Base-by-base conservation (phyloP, 805 yeast genomes). In the Yarrowia bubula region DNA sequence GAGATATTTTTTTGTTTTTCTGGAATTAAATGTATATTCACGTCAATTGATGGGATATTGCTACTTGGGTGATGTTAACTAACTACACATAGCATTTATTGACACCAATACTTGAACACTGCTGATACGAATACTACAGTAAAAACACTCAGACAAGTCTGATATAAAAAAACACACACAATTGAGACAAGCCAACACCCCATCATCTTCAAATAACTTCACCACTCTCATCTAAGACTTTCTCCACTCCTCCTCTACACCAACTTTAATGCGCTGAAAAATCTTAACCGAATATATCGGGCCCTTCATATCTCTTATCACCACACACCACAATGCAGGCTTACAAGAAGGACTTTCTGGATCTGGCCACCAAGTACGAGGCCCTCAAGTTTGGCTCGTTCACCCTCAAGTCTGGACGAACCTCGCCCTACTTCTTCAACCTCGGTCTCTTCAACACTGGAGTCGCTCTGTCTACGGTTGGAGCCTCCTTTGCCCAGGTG, bases 381-480 rank as follows among this genome's bases (percentile, higher is more conserved):
- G 97, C 98, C 14, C 82, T 93, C 71, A 85, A 87, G 73, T 95
- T 93, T 75, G 98, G 98, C 62, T 76, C 82, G 60, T 93, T 90
- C 83, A 91, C 96, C 13, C 83, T 93, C 75, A 93, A 93, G 76
- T 88, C 96, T 1, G 98, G 98, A 28, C 85, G 99, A 71, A 78
- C 80, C 66, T 92, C 98, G n/a, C 99, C 99, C 60, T 93, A 95
- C 77, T 93, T 95, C 74, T 92, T 93, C 84, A 92, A 92, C 78
- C 78, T 91, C 77, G 98, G 98, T n/a, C 81, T 87, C 65, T 91
- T 93, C 83, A 84, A 84, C 77, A 85, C 91, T 8, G 97, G 97
- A 42, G 83, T 83, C 69, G 82, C 88, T 66, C 80, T 93, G 67
- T 84, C 90, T n/a, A 84, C 86, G 44, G 80, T 93, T 70, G 97